These are phyloP conservation scores for Nicotiana rustica DNA, from an alignment of 305 asterid species.

Conservation along the genomic window DNA sequence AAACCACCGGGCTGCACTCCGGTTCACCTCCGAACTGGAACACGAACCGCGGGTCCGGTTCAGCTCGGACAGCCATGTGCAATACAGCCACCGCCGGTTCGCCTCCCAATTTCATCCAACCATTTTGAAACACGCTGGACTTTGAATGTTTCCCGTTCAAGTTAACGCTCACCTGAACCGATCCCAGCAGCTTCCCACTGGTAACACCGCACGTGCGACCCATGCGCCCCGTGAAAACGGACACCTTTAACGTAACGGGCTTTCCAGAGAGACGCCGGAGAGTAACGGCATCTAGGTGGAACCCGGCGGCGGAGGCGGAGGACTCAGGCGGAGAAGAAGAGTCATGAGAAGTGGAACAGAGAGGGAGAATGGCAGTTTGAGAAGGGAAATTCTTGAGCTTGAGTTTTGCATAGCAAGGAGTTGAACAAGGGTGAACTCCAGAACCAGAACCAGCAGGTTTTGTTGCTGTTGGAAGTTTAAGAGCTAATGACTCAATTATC, in stretches of 20 bases:
- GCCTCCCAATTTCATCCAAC: conserved; percentile 72
- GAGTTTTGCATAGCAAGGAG: conserved; percentile 80
- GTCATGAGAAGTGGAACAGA: conserved; percentile 37
- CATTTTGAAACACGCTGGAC: conserved; percentile 58
- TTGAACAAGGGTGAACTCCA: conserved; percentile 57
- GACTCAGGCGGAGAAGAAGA: conserved; percentile 45
- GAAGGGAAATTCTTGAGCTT: conserved; percentile 70
- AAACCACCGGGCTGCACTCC: conserved; percentile 88
- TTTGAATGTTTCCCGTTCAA: conserved; percentile 56
- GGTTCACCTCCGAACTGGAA: conserved; percentile 94
- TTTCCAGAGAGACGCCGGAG: conserved; percentile 62
- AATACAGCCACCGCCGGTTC: conserved; percentile 54
- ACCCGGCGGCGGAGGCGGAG: conserved; percentile 48
- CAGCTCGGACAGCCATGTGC: conserved; percentile 70
- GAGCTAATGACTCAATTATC: conserved; percentile 65
- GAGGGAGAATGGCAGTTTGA: conserved; percentile 70
- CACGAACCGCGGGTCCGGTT: conserved; percentile 85
- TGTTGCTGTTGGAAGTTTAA: conserved; percentile 65
- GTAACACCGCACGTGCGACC: conserved; percentile 73
- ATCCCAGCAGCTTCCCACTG: conserved; percentile 65
- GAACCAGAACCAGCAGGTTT: conserved; percentile 56
- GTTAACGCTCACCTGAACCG: conserved; percentile 48
- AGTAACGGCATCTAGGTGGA: conserved; percentile 74
- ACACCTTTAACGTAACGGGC: conserved; percentile 53
- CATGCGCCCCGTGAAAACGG: conserved; percentile 69